A percentile compares a stretch with the other conserved stretches of the same genome.
Evolutionary conservation across 2,329 filamentous ascomycete genomes (phyloP).

Genomic region (Talaromyces islandicus): DNA sequence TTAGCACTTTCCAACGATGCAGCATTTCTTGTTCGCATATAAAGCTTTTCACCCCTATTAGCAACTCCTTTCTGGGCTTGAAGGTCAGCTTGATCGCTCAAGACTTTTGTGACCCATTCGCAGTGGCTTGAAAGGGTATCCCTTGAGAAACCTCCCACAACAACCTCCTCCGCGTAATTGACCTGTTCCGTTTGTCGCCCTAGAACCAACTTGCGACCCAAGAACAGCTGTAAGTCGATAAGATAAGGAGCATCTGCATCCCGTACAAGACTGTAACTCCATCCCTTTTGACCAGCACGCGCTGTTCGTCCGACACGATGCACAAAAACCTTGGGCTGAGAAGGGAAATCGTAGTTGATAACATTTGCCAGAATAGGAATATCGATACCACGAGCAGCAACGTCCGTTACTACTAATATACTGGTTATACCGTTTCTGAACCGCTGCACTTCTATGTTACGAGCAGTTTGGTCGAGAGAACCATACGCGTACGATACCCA

Average conservation of each 20-base stretch:
- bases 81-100: constrained; percentile 72
- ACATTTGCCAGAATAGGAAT: constrained; percentile 94
- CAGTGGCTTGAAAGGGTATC: constrained; percentile 67
- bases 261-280: constrained; percentile 89
- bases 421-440: constrained; percentile 81
- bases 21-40: constrained; percentile 80
- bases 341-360: constrained; percentile 97
- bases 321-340: constrained; percentile 93
- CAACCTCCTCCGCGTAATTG: constrained; percentile 76
- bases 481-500: constrained; percentile 92
- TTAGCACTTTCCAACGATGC: constrained; percentile 89
- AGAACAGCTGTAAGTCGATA: constrained; percentile 87
- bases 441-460: constrained; percentile 84
- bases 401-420: constrained; percentile 91
- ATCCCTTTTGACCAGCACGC: constrained; percentile 83
- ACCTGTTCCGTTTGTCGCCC: constrained; percentile 59
- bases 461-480: constrained; percentile 86
- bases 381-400: constrained; percentile 95
- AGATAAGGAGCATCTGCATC: constrained; percentile 88
- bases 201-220: constrained; percentile 74
- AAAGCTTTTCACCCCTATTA: constrained; percentile 85
- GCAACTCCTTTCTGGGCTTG: constrained; percentile 65
- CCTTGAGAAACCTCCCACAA: constrained; percentile 70
- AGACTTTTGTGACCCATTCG: constrained; percentile 76
- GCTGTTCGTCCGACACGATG: constrained; percentile 95